Conservation (phyloP, 257 asterid genomes). For the Nicotiana noctiflora region DNA sequence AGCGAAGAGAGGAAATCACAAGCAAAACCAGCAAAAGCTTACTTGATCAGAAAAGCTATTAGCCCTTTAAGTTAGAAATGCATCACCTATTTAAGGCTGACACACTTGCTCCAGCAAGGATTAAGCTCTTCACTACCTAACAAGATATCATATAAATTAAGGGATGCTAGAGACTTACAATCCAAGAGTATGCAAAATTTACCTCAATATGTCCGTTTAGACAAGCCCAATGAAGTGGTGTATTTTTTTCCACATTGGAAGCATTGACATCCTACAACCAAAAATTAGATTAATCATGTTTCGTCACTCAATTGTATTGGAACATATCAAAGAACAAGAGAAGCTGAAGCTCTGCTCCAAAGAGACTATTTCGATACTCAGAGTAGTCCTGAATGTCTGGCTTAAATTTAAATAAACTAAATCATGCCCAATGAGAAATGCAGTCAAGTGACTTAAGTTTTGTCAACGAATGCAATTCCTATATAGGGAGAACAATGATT, state of each 20-base stretch:
- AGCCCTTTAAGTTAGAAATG: neutral
- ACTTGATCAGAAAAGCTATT: neutral
- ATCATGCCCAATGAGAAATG: neutral
- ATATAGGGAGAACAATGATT: neutral
- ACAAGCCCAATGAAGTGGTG: slow-evolving; percentile 98
- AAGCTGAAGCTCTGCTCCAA: neutral
- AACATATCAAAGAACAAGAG: neutral
- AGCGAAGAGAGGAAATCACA: neutral
- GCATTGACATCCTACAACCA: slow-evolving; percentile 74
- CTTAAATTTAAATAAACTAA: neutral
- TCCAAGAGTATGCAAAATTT: slow-evolving; percentile 5
- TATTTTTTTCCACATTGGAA: slow-evolving; percentile 62
- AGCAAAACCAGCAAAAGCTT: neutral
- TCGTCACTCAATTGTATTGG: neutral
- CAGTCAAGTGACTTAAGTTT: neutral
- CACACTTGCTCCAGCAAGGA: slow-evolving; percentile 73
- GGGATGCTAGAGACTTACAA: neutral
- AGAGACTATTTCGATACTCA: neutral
- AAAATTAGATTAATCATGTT: slow-evolving; percentile 8
- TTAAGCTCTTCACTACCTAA: slow-evolving; percentile 68
- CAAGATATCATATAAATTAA: neutral
- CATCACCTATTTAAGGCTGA: slow-evolving; percentile 64
- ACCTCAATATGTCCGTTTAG: slow-evolving; percentile 90
- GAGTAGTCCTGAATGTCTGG: neutral
- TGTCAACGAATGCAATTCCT: no score